Conservation (phyloP, 306 rosid species). For the Cicer cuneatum region DNA sequence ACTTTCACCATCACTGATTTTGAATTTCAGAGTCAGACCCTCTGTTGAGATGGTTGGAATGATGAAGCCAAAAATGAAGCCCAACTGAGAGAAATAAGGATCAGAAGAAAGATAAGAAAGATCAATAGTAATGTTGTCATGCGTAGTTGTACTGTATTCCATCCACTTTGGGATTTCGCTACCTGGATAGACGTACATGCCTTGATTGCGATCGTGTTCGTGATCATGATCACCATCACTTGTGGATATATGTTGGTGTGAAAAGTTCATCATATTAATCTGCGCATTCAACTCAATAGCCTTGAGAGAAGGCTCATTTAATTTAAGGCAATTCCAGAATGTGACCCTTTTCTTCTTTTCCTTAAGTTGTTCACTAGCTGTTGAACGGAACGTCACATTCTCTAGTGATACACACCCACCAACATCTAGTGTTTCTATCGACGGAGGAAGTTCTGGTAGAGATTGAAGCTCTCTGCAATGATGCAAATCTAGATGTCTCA, state of each 20-base stretch:
- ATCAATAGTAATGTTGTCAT: constrained; percentile 21
- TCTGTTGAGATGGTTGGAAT: neutral
- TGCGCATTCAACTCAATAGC: constrained; percentile 2
- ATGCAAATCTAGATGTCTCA: neutral
- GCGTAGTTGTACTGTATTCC: constrained; percentile 2
- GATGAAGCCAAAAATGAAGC: constrained; percentile 37
- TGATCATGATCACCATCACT: neutral
- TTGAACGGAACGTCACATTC: constrained; percentile 4
- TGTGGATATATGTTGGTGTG: neutral
- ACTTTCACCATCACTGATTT: neutral
- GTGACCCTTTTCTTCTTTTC: neutral
- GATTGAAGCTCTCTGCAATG: neutral
- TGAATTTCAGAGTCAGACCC: neutral
- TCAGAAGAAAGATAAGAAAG: constrained; percentile 34
- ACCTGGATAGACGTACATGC: constrained; percentile 38
- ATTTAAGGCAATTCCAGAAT: constrained; percentile 14
- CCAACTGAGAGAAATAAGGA: neutral
- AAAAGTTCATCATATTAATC: neutral
- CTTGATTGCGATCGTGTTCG: neutral
- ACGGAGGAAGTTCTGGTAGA: constrained; percentile 18
- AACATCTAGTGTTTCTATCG: neutral
- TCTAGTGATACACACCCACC: neutral
- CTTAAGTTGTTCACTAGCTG: neutral
- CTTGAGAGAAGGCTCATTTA: neutral
- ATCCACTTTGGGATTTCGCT: constrained; percentile 38